Evolutionary conservation across 2,329 filamentous ascomycete species (phyloP).

Genomic region (Trichophaea hybrida): DNA sequence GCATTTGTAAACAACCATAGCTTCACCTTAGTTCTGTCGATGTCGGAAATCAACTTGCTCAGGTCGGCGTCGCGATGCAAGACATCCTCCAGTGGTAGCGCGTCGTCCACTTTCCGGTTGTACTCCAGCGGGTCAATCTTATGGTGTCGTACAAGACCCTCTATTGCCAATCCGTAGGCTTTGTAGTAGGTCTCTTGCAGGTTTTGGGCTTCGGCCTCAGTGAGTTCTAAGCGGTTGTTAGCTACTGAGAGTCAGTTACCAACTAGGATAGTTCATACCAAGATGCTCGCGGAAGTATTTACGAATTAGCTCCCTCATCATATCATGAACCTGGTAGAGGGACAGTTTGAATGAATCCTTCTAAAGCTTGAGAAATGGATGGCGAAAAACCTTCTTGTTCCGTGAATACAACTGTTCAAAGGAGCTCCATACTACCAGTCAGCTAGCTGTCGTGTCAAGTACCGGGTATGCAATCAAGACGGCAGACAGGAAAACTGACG

Average conservation of each 20-base stretch:
- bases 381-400: constrained; percentile 1
- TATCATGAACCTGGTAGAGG: constrained; percentile 52
- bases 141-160: constrained; percentile 85
- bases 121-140: constrained; percentile 91
- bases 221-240: constrained; percentile 36
- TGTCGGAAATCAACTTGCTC: constrained; percentile 60
- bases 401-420: not conserved
- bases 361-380: constrained; percentile 46
- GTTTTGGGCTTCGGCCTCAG: constrained; percentile 61
- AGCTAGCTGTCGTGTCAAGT: not conserved
- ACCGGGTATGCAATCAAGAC: not conserved
- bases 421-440: too few relatives aligned
- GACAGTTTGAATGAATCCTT: constrained; percentile 16
- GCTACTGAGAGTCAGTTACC: not conserved
- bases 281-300: constrained; percentile 30
- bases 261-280: not conserved
- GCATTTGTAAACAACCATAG: constrained; percentile 96
- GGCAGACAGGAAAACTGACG: constrained; percentile 33
- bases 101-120: constrained; percentile 88
- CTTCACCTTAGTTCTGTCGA: constrained; percentile 71
- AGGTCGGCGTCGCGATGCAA: constrained; percentile 66
- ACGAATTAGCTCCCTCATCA: constrained; percentile 73
- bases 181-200: constrained; percentile 88
- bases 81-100: constrained; percentile 70
- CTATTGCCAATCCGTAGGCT: constrained; percentile 92